phyloP scores from a whole-genome alignment of 2,329 filamentous ascomycete species.

The Emydomyces testavorans region DNA sequence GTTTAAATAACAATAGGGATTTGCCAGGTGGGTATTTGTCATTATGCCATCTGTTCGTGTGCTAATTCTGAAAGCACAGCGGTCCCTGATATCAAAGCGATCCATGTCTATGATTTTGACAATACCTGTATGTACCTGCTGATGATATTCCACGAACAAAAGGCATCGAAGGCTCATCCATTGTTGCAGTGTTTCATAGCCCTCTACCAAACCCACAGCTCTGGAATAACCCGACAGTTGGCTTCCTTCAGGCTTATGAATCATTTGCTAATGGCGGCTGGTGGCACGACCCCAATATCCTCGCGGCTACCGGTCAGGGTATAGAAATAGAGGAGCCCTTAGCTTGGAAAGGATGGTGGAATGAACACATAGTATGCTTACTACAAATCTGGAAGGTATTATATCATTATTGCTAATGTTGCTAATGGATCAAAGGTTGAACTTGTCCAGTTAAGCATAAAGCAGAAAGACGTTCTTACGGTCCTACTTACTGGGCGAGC shows the following conservation, averaged over 20 bases:
- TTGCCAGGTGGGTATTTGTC: constrained; percentile 47
- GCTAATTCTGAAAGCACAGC: constrained; percentile 30
- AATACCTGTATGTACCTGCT: constrained; percentile 59
- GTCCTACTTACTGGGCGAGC: constrained; percentile 80
- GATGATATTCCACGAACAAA: not conserved
- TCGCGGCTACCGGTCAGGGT: constrained; percentile 76
- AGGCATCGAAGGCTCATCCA: not conserved
- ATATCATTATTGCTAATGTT: not conserved
- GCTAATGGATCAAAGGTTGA: constrained; percentile 37
- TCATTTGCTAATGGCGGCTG: constrained; percentile 75
- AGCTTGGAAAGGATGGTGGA: constrained; percentile 93
- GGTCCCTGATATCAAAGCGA: constrained; percentile 57
- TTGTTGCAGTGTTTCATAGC: constrained; percentile 66
- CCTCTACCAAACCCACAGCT: constrained; percentile 79
- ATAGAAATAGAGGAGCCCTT: constrained; percentile 67
- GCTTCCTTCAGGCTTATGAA: constrained; percentile 63
- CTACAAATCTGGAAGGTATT: constrained; percentile 4
- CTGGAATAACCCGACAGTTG: constrained; percentile 71
- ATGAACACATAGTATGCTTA: constrained; percentile 63
- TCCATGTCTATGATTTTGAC: constrained; percentile 97
- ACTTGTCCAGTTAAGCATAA: constrained; percentile 66
- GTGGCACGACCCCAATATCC: constrained; percentile 89
- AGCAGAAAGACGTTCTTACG: constrained; percentile 72
- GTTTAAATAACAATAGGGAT: constrained; percentile 49
- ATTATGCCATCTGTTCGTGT: not conserved